Percentiles rank a stretch among this genome's conserved stretches.
Evolutionary conservation across 371 early-diverging fungal genomes (phyloP).

Genomic region (Saksenaea oblongispora): DNA sequence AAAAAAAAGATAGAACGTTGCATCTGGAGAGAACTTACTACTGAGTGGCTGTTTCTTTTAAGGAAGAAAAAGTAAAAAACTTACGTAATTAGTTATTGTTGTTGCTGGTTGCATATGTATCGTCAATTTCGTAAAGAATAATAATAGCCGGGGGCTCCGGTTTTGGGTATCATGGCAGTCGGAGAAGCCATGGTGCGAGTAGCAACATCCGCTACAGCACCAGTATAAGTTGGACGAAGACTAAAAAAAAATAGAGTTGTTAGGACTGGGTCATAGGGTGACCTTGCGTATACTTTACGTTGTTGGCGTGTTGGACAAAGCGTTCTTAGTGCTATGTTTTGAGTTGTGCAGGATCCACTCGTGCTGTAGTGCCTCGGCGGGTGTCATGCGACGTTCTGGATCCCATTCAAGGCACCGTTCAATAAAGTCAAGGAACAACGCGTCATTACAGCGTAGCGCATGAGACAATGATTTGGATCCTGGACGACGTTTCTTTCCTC

Average conservation of each 20-base stretch:
- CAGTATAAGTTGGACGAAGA: not conserved
- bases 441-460: conserved; percentile 69
- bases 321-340: not conserved
- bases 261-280: not conserved
- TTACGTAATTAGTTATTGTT: conserved; percentile 5
- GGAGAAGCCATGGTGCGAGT: not conserved
- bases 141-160: not conserved
- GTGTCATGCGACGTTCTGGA: conserved; percentile 79
- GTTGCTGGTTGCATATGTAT: not conserved
- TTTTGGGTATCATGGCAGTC: not conserved
- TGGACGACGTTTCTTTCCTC: conserved; percentile 82
- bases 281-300: not conserved
- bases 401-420: conserved; percentile 82
- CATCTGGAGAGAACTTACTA: not conserved
- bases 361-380: conserved; percentile 76
- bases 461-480: conserved; percentile 68
- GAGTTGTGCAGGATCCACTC: conserved; percentile 57
- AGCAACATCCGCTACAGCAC: not conserved
- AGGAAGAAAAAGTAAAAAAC: not conserved
- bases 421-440: conserved; percentile 80
- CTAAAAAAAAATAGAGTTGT: not conserved
- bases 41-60: not conserved
- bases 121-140: not conserved
- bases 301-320: not conserved
- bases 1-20: not conserved